These are phyloP conservation scores for Geosiphon pyriformis DNA, from an alignment of 192 early-diverging fungal genomes.

Conservation along the genomic window DNA sequence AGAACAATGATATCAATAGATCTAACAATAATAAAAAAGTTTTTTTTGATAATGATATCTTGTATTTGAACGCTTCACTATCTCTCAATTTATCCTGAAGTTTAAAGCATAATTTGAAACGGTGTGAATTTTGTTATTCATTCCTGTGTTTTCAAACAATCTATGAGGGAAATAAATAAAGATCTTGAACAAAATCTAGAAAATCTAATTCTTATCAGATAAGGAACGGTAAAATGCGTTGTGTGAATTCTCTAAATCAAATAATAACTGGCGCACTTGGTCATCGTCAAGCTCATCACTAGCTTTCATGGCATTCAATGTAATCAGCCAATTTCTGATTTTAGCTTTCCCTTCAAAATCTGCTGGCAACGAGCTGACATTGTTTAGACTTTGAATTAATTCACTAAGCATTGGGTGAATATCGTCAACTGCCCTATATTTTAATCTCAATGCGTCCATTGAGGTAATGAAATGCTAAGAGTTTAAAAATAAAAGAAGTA, in stretches of 20 bases:
- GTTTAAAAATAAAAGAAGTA: background rate
- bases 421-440: conserved; percentile 81
- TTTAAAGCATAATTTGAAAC: no score
- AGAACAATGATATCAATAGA: no score
- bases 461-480: conserved; percentile 81
- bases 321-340: conserved; percentile 84
- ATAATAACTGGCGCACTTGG: conserved; percentile 85
- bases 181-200: no score
- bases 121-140: no score
- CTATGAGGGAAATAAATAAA: no score
- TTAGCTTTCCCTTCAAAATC: conserved; percentile 81
- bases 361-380: conserved; percentile 63
- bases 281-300: conserved; percentile 79
- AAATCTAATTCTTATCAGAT: conserved; percentile 19
- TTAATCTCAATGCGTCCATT: conserved; percentile 83
- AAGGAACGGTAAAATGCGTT: conserved; percentile 55
- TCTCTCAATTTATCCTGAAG: no score
- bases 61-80: no score
- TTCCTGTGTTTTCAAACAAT: no score
- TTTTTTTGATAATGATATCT: no score
- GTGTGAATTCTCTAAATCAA: conserved; percentile 80
- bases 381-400: conserved; percentile 84
- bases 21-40: no score
- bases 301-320: conserved; percentile 88
- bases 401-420: conserved; percentile 85